Base-by-base conservation (phyloP, 2,329 filamentous ascomycete genomes). In the Neofusicoccum kwambonambiense region DNA sequence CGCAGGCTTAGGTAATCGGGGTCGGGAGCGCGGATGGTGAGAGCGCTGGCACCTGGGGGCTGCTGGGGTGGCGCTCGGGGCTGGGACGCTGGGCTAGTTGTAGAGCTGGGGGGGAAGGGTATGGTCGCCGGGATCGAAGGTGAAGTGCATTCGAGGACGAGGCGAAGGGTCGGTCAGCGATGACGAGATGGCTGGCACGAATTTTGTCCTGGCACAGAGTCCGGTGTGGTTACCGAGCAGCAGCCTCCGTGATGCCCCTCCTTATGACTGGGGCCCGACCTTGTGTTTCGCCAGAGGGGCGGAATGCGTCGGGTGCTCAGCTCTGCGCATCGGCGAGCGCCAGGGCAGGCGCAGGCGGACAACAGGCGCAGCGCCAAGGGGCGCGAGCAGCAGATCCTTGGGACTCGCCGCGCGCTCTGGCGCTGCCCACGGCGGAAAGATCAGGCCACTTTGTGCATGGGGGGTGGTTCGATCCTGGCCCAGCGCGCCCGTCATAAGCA, bases 81-180 rank as follows among this genome's bases (percentile, higher is more conserved):
- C 17, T 31, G 51, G 54, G 13, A 19, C 12, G n/a, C n/a, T 47
- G 22, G 4, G 49, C 35, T 50, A 64, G 62, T 58, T 64, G 62
- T 64, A 64, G 52, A 64, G 52, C 41, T 64, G 51, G 19, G 62
- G 62, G 13, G 62, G 62, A 19, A 58, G 45, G 35, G 62, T 64
- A 15, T 64, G 62, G 42, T 49, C 37, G 44, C 42, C 31, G 19
- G 62, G 44, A 13, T 57, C 62, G 44, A 27, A 15, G 34, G 62
- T 64, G 52, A 64, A 64, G 62, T 64, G 62, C 62, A 64, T 64
- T 58, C 62, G 62, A 64, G 62, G 42, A 19, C 62, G 34, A 37
- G 34, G 37, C 27, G 42, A 11, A 41, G 44, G 35, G 58, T 50
- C 45, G 45, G 58, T 50, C 58, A 62, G 56, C 56, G 58, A 51